Conservation (phyloP, 2,329 filamentous ascomycete species). For the Fusarium sp. region DNA sequence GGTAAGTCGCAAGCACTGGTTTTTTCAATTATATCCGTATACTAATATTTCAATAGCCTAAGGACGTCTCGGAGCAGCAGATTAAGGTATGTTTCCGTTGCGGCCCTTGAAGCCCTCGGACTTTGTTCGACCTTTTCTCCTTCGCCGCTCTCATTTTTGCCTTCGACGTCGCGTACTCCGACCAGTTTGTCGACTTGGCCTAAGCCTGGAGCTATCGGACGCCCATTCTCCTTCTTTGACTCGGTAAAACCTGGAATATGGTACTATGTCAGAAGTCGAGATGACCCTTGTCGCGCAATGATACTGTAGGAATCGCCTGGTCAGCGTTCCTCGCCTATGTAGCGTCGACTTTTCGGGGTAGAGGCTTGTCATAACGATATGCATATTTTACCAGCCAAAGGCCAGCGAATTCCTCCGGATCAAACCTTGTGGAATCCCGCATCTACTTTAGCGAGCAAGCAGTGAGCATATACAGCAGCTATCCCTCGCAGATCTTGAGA, state of each 20-base stretch:
- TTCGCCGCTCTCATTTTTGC: slow-evolving; percentile 51
- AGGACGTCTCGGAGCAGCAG: slow-evolving; percentile 95
- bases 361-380: slow-evolving; percentile 35
- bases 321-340: slow-evolving; percentile 54
- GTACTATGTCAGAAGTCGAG: slow-evolving; percentile 64
- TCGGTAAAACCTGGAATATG: slow-evolving; percentile 44
- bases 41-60: slow-evolving; percentile 74
- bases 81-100: slow-evolving; percentile 99
- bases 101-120: slow-evolving; percentile 73
- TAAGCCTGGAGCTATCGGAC: slow-evolving; percentile 40
- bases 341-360: slow-evolving; percentile 41
- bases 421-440: slow-evolving; percentile 38
- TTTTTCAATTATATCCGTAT: not conserved
- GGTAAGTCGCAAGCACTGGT: slow-evolving; percentile 65
- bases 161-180: slow-evolving; percentile 41
- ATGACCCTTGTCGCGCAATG: slow-evolving; percentile 61
- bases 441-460: slow-evolving; percentile 57
- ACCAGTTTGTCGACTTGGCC: slow-evolving; percentile 28
- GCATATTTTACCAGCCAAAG: slow-evolving; percentile 30
- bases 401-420: slow-evolving; percentile 40
- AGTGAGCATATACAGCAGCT: slow-evolving; percentile 55
- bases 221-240: slow-evolving; percentile 47
- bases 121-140: slow-evolving; percentile 71
- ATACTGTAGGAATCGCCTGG: slow-evolving; percentile 58
- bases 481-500: slow-evolving; percentile 15